Evolutionary conservation across 192 early-diverging fungal genomes (phyloP), one percentile per base, ranked within the genome.

Genomic region (Backusella macrospora): DNA sequence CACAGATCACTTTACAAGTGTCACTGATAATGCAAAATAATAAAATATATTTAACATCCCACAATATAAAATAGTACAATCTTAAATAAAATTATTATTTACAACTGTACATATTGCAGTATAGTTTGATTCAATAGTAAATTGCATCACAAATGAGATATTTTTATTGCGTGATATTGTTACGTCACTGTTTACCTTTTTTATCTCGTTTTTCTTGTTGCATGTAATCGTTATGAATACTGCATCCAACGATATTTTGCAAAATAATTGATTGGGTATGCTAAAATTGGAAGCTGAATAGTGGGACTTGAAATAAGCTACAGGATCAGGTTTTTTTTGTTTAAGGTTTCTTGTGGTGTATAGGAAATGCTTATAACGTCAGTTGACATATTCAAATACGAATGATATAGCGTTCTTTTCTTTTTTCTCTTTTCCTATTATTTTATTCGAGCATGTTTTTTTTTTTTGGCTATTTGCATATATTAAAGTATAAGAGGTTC

Each of bases 211-310:
- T 52, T 8, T 52, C 6, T 5, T 52, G 9, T 18, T 21, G 6
- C 4, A 18, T 18, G 18, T 52, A 12, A 18, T 18, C n/a, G 9
- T 52, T 6, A 9, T 7, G 9, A 18, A 16, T 10, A 52, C 8
- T 4, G 8, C 2, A 34, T 34, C 29, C 29, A 34, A 34, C 29
- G 2, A 34, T 34, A 34, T 0, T 34, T 34, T 34, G 2, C 29
- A 3, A 52, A 52, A 1, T 52, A 52, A 21, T n/a, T 8, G 18
- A 52, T 52, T 52, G 49, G 49, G n/a, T 23, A 52, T 7, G 47
- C 47, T 49, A 49, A 49, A 49, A 49, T 49, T 52, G 49, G 49
- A 52, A 52, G 18, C 49, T 52, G 49, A 52, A 52, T 52, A 21
- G 49, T 52, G n/a, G 49, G 49, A 52, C 18, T 52, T 52, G 9